Evolutionary conservation across 148 eudicot genomes (phyloP), one percentile per base, ranked within the genome.

Genomic region (Pharnaceum exiguum): DNA sequence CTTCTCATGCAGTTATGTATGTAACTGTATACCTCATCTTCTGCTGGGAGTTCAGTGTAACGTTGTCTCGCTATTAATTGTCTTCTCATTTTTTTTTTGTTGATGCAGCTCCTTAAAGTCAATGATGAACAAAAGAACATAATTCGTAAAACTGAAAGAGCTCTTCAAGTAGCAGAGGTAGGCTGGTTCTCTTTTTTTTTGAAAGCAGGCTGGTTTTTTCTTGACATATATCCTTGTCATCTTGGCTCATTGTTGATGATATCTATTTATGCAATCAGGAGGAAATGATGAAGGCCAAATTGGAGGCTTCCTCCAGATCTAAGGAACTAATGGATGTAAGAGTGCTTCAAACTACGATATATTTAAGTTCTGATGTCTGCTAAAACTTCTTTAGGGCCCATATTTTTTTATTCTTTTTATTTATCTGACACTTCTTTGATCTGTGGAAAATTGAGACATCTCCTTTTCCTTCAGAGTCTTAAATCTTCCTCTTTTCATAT

Each of bases 161-260:
- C 96, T 63, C 87, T 89, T 75, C 67, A 75, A 69, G 71, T 71
- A 56, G 95, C 93, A 56, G 97, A 91, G 84, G 96, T 82, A 71
- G 46, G 31, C 35, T 31, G 22, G 51, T 18, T 57, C 11, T 31
- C 51, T 16, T 26, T 17, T 49, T 6, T 17, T 38, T 3, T 33
- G 25, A 25, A 13, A n/a, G 33, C 22, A 7, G 18, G 45, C 16
- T 29, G 7, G 19, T 59, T 31, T 8, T 16, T 51, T 23, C 6
- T 16, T 15, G 19, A 50, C 5, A 9, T 19, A 47, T 18, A 19
- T 46, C 24, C 27, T 2, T 5, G 18, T 53, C 19, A 32, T 44
- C 55, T 40, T 10, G 66, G 13, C 7, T 49, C 52, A 31, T 17
- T 55, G 52, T 29, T 9, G 17, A 21, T 39, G 32, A 60, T 43